Evolutionary conservation across 2,329 filamentous ascomycete species (phyloP).

Genomic region (Venturiaceae sp.): DNA sequence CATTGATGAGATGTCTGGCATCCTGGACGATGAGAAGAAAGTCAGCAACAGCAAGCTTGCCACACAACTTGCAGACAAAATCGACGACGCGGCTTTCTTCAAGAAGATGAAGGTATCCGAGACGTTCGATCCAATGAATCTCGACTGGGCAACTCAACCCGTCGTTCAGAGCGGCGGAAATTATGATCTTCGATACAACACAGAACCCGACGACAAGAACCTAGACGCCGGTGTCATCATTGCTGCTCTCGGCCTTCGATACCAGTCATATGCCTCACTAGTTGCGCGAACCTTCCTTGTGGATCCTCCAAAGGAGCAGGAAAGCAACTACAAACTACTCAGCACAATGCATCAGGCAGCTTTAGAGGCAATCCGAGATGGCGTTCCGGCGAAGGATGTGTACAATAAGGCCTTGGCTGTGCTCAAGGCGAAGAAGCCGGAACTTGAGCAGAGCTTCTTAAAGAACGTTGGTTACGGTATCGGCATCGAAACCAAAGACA

Average conservation of each 20-base stretch:
- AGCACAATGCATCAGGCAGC: constrained; percentile 78
- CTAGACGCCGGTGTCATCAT: constrained; percentile 91
- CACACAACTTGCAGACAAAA: constrained; percentile 81
- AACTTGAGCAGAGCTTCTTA: constrained; percentile 87
- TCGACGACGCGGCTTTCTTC: constrained; percentile 93
- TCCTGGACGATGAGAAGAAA: constrained; percentile 94
- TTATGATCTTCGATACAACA: constrained; percentile 77
- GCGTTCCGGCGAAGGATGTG: constrained; percentile 76
- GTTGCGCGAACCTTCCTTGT: constrained; percentile 93
- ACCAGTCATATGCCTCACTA: constrained; percentile 90
- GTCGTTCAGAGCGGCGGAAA: constrained; percentile 91
- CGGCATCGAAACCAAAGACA: constrained; percentile 83
- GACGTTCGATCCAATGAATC: constrained; percentile 77
- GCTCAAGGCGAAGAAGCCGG: constrained; percentile 84
- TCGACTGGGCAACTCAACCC: constrained; percentile 90
- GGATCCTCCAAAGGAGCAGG: constrained; percentile 92
- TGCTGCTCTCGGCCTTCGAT: constrained; percentile 81
- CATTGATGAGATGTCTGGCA: constrained; percentile 93
- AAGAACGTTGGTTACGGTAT: constrained; percentile 90
- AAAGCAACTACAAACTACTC: constrained; percentile 86
- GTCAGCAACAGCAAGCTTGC: constrained; percentile 81
- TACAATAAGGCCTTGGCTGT: constrained; percentile 77
- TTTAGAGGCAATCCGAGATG: constrained; percentile 83
- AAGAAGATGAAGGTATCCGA: constrained; percentile 72
- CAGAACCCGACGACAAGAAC: constrained; percentile 67